These are phyloP conservation scores for Pseudocercospora crystallina DNA, from an alignment of 2,329 filamentous ascomycete species.

Conservation along the genomic window DNA sequence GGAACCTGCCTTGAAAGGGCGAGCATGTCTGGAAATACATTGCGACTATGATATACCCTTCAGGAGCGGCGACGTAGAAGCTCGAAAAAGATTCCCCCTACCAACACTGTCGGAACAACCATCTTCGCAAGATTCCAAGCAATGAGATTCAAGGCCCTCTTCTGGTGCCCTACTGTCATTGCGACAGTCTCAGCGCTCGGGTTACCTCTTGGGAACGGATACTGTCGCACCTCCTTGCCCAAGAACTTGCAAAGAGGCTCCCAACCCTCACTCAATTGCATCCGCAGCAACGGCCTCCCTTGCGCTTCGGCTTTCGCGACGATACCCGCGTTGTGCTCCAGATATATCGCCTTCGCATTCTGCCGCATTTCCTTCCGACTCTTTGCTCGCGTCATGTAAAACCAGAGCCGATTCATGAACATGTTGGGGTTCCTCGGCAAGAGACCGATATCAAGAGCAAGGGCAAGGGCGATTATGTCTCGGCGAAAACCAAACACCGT, in stretches of 20 bases:
- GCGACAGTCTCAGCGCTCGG: background rate
- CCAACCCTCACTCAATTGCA: conserved; percentile 13
- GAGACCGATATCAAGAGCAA: too few species aligned
- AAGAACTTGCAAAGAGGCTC: conserved; percentile 17
- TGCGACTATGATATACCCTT: too few species aligned
- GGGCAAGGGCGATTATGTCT: too few species aligned
- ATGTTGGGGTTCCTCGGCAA: too few species aligned
- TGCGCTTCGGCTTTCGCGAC: conserved; percentile 8
- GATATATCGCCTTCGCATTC: conserved; percentile 12
- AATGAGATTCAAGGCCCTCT: background rate
- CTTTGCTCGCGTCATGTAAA: background rate
- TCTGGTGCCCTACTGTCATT: background rate
- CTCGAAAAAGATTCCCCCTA: too few species aligned
- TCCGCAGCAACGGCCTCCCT: conserved; percentile 10
- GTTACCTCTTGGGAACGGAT: conserved; percentile 15
- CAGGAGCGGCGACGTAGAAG: too few species aligned
- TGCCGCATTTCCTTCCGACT: conserved; percentile 14
- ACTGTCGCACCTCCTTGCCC: conserved; percentile 9
- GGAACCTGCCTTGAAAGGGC: too few species aligned
- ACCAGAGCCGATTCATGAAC: too few species aligned
- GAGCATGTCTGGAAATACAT: too few species aligned
- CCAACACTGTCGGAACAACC: too few species aligned
- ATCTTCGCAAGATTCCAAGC: too few species aligned
- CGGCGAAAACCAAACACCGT: too few species aligned
- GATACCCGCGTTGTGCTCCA: conserved; percentile 9